Base-by-base conservation (phyloP, 2,329 filamentous ascomycete genomes). In the Fusarium sp. region DNA sequence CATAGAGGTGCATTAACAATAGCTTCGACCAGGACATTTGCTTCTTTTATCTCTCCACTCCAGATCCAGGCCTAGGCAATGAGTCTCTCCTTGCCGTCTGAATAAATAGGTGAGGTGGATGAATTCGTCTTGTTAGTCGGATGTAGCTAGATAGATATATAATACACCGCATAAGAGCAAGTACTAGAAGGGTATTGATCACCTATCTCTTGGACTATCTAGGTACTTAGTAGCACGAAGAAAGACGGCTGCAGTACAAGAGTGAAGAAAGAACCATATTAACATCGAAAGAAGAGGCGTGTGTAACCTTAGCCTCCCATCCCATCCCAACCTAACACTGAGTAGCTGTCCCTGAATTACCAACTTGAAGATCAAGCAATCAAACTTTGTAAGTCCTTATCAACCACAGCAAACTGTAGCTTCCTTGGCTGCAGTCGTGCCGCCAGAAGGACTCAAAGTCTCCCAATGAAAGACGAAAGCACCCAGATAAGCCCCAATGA, bases 401-500 rank as follows among this genome's bases (percentile, higher is more conserved):
- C 33, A 83, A 38, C 80, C 80, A 56, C 81, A 83, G 68, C 81
- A 83, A 12, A 83, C 74, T 2, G 80, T 82, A 12, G 79, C 74
- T 62, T 82, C 80, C 11, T 75, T 74, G 15, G 77, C 67, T 8
- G 79, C 80, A 37, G 77, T 80, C 4, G 79, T 81, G 31, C 76
- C 71, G 7, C 70, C 61, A 15, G 70, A 64, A 6, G 44, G 65
- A 9, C 74, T 66, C 16, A 87, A 72, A 0, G 77, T 80, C 76
- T 92, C 90, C 91, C 91, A 94, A 31, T 89, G 86, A 76, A 93
- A 95, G 62, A 92, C 75, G 67, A 94, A 92, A 13, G 86, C 84
- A 16, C 92, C 93, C 7, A 94, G 58, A 68, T 88, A 93, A 1
- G 91, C 88, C 2, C 93, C 93, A 57, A 95, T 86, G 66, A 95